These are phyloP conservation scores for Begonia fuchsioides DNA, from an alignment of 306 rosid genomes.

Conservation along the genomic window DNA sequence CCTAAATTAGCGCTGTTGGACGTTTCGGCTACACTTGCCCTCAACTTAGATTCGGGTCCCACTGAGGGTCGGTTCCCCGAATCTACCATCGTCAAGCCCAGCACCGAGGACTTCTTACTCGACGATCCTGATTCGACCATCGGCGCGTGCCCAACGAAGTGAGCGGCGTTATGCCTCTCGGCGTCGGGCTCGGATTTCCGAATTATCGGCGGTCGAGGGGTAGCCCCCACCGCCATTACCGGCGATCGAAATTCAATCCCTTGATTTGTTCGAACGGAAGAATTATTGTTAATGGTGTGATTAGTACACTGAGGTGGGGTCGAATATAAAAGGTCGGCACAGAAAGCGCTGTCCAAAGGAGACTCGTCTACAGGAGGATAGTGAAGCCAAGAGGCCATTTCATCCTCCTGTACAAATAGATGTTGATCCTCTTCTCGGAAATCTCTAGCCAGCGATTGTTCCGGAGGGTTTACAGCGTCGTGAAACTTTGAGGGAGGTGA, in stretches of 20 bases:
- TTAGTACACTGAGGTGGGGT: conserved; percentile 3
- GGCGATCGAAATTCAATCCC: conserved; percentile 18
- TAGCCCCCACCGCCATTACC: not conserved
- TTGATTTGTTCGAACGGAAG: conserved; percentile 9
- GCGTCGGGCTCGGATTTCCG: conserved; percentile 13
- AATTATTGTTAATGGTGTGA: not conserved
- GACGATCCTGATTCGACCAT: conserved; percentile 21
- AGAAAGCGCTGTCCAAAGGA: conserved; percentile 31
- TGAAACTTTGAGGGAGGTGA: conserved; percentile 13
- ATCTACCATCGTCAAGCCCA: conserved; percentile 36
- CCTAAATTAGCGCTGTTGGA: conserved; percentile 1
- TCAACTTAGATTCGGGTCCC: conserved; percentile 11
- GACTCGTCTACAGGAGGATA: conserved; percentile 48
- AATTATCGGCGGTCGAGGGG: conserved; percentile 30
- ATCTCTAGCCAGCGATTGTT: conserved; percentile 16
- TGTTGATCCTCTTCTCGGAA: conserved; percentile 20
- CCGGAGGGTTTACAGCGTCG: conserved; percentile 15
- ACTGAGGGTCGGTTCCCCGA: conserved; percentile 40
- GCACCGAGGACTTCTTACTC: conserved; percentile 16
- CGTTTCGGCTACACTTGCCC: conserved; percentile 14
- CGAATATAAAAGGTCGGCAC: conserved; percentile 32
- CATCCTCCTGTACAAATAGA: conserved; percentile 63
- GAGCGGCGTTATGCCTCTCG: conserved; percentile 18
- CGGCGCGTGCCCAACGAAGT: conserved; percentile 22
- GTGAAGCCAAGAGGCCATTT: conserved; percentile 68